A percentile compares a stretch with the other conserved stretches of the same genome.
phyloP scores from a whole-genome alignment of 2,329 filamentous ascomycete genomes.

The Monosporascus sp. region DNA sequence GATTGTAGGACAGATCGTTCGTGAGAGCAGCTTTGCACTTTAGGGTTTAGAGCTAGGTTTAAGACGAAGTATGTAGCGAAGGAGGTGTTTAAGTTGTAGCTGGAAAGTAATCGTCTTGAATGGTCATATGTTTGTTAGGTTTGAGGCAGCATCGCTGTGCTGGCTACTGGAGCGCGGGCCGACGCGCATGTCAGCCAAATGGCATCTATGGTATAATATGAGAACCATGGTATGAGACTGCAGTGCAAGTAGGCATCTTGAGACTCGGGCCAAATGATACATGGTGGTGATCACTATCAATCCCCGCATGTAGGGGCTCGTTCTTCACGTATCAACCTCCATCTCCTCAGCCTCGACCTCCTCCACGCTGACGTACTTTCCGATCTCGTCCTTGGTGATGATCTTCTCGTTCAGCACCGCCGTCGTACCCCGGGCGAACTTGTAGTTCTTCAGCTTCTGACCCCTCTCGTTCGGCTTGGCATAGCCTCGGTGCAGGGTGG shows the following conservation, averaged over 20 bases:
- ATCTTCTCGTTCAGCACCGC: conserved; percentile 94
- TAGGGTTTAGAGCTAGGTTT: no score
- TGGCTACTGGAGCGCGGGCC: not conserved
- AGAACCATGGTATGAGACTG: not conserved
- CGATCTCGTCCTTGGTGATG: conserved; percentile 88
- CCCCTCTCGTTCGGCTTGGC: conserved; percentile 88
- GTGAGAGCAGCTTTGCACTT: no score
- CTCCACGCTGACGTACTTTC: conserved; percentile 88
- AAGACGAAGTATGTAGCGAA: no score
- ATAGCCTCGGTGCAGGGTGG: conserved; percentile 86
- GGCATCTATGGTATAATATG: not conserved
- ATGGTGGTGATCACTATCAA: not conserved
- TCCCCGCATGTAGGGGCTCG: no score
- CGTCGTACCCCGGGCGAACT: conserved; percentile 86
- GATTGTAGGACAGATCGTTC: no score
- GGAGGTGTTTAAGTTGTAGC: not conserved
- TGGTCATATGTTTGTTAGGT: not conserved
- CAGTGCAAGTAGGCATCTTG: not conserved
- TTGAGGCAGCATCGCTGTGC: not conserved
- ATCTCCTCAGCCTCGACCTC: conserved; percentile 71
- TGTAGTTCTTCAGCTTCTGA: conserved; percentile 89
- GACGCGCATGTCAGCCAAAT: not conserved
- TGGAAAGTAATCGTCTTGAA: not conserved
- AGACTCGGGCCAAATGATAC: not conserved
- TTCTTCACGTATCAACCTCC: conserved; percentile 59